phyloP scores from a whole-genome alignment of 1,139 yeast species.

The Zhuliangozyma blackwelliae region DNA sequence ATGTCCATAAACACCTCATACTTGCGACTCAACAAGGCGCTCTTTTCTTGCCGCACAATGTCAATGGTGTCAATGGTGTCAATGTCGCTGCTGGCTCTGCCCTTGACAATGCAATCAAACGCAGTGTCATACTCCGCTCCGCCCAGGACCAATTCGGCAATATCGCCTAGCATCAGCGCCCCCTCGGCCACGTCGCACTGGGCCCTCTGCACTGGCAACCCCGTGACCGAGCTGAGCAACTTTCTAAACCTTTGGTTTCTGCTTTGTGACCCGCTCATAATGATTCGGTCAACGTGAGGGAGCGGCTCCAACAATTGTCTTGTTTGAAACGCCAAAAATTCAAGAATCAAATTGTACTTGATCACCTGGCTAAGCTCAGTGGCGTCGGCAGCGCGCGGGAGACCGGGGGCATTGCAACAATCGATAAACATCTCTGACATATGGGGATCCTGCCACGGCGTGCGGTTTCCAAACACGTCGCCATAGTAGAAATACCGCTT shows the following conservation, averaged over 20 bases:
- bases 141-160: too few species aligned
- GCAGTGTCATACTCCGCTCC: slow-evolving; percentile 2
- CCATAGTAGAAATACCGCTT: slow-evolving; percentile 46
- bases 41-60: slow-evolving; percentile 1
- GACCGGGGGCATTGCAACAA: too few species aligned
- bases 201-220: slow-evolving; percentile 13
- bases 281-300: slow-evolving; percentile 21
- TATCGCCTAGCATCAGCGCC: too few species aligned
- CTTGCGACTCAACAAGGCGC: slow-evolving; percentile 17
- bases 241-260: slow-evolving; percentile 38
- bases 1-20: slow-evolving; percentile 31
- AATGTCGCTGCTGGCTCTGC: slow-evolving; percentile 1
- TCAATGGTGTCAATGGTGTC: background rate
- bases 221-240: slow-evolving; percentile 22
- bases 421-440: slow-evolving; percentile 49
- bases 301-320: slow-evolving; percentile 26
- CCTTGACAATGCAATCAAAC: slow-evolving; percentile 2
- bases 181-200: too few species aligned
- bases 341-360: slow-evolving; percentile 42
- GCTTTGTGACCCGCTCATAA: slow-evolving; percentile 51
- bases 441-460: slow-evolving; percentile 47
- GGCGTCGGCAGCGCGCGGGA: slow-evolving; percentile 26
- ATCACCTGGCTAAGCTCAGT: slow-evolving; percentile 22
- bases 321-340: slow-evolving; percentile 50
- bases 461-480: slow-evolving; percentile 53